Evolutionary conservation across 78 protist genomes (phyloP), one percentile per base, ranked within the genome.

Genomic region (Planoprotostelium fungivorum): DNA sequence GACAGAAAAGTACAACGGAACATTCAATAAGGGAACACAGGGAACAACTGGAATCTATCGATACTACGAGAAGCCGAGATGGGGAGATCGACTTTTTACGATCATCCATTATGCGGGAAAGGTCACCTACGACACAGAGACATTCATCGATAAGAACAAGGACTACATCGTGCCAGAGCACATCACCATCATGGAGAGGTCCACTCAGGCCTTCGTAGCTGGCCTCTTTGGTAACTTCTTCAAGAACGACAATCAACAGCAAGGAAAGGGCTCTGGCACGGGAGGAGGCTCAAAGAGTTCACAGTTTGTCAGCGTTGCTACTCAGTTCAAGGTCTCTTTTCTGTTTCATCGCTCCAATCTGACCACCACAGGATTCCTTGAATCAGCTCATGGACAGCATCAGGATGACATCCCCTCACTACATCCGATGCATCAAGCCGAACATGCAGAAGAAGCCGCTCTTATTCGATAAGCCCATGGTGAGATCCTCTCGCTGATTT

Each of bases 351-450:
- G 73, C 16, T 51, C 31, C 16, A 51, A 16, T 25, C 73, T 51
- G 73, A 51, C 31, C 16, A 5, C 16, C 73, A 5, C 73, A 91
- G 89, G 88, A 87, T 28, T 84, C 83, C 38, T 39, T 97, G 29
- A 88, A 87, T 10, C 86, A 88, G 1, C 88, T 97, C 0, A 93
- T 95, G 97, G 87, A 87, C 83, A 86, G 90, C 0, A 94, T 97
- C 35, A 89, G 93, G 34, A 36, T 84, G 5, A 94, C 98, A 0
- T 84, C 90, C 16, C 98, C 98, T 31, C 96, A 95, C 84, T 97
- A 93, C 63, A 89, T 97, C 25, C 93, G 98, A 85, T 97, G 98
- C 88, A 86, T 97, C 73, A 97, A 97, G 89, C 98, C 98, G 29
- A 96, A 97, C 90, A 91, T 85, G 23, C 91, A 38, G 86, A 95